Percentiles rank a stretch among this genome's conserved stretches.
These are phyloP conservation scores for Samsoniella hepiali DNA, from an alignment of 2,329 filamentous ascomycete species.

Conservation along the genomic window DNA sequence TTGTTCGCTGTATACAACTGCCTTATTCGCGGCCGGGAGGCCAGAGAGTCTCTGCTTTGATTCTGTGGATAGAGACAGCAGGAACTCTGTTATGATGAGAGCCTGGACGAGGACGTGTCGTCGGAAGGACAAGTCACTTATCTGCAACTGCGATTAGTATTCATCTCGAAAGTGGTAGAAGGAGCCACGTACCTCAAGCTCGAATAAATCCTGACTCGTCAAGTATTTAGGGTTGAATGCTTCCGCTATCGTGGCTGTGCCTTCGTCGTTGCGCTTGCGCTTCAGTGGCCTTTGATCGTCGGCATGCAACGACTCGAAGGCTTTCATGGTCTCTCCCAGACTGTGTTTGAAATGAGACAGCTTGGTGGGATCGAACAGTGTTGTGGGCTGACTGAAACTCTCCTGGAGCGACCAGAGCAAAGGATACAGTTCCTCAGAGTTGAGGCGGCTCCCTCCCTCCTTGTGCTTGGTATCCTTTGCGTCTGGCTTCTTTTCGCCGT, in stretches of 20 bases:
- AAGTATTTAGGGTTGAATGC: conserved; percentile 95
- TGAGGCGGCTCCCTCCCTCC: conserved; percentile 52
- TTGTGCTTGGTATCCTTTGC: conserved; percentile 38
- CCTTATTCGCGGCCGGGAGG: conserved; percentile 70
- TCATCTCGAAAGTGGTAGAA: neutral
- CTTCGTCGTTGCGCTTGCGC: conserved; percentile 62
- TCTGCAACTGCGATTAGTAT: conserved; percentile 45
- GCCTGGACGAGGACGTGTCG: conserved; percentile 93
- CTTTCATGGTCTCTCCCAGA: conserved; percentile 62
- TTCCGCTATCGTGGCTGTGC: conserved; percentile 48
- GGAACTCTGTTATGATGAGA: conserved; percentile 89
- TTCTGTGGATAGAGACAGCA: conserved; percentile 81
- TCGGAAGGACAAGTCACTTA: conserved; percentile 91
- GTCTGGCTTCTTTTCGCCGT: conserved; percentile 16
- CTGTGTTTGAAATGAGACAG: conserved; percentile 80
- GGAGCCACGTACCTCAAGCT: conserved; percentile 67
- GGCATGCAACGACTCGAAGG: conserved; percentile 48
- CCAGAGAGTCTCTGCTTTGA: conserved; percentile 76
- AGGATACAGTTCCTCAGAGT: conserved; percentile 75
- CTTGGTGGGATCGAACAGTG: conserved; percentile 67
- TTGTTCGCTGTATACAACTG: conserved; percentile 77
- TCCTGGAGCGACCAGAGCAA: conserved; percentile 93
- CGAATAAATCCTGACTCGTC: conserved; percentile 94
- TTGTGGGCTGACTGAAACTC: conserved; percentile 85
- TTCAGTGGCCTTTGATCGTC: conserved; percentile 54